Evolutionary conservation across 108 stramenopile genomes (phyloP).

Genomic region (Thalassiosira profunda): DNA sequence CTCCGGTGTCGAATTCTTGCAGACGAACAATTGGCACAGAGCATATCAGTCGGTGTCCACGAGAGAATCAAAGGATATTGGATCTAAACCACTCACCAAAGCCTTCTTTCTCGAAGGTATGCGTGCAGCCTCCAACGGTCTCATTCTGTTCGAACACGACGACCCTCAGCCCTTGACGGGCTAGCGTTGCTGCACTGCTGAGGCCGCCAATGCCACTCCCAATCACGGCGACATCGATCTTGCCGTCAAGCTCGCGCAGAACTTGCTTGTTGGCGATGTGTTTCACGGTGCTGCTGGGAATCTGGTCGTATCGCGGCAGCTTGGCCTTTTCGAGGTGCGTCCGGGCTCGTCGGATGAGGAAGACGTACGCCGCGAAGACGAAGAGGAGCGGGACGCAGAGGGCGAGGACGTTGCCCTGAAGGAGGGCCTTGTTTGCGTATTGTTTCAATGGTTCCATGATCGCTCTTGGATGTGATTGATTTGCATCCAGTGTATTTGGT

Average conservation of each 20-base stretch:
- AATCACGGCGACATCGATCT: constrained; percentile 49
- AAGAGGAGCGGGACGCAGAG: constrained; percentile 17
- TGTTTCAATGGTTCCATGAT: too few relatives aligned
- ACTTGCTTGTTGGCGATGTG: constrained; percentile 15
- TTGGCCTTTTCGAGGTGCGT: constrained; percentile 1
- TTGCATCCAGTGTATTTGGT: too few relatives aligned
- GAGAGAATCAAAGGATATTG: too few relatives aligned
- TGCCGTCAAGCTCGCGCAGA: constrained; percentile 21
- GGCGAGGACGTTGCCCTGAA: background rate
- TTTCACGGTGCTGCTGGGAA: constrained; percentile 7
- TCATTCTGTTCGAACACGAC: constrained; percentile 58
- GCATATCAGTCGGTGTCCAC: too few relatives aligned
- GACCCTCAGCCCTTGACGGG: constrained; percentile 47
- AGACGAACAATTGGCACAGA: too few relatives aligned
- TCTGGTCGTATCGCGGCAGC: constrained; percentile 23
- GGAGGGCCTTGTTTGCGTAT: too few relatives aligned
- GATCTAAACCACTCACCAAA: too few relatives aligned
- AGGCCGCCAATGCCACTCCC: constrained; percentile 58
- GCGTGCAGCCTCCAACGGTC: constrained; percentile 53
- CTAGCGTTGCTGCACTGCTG: constrained; percentile 29
- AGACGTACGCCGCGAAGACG: constrained; percentile 15
- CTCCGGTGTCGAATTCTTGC: constrained; percentile 57
- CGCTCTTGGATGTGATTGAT: too few relatives aligned
- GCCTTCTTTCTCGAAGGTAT: constrained; percentile 49
- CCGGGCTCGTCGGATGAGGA: constrained; percentile 15